These are phyloP conservation scores for Fistulifera solaris DNA, from an alignment of 108 stramenopile species.

Conservation along the genomic window DNA sequence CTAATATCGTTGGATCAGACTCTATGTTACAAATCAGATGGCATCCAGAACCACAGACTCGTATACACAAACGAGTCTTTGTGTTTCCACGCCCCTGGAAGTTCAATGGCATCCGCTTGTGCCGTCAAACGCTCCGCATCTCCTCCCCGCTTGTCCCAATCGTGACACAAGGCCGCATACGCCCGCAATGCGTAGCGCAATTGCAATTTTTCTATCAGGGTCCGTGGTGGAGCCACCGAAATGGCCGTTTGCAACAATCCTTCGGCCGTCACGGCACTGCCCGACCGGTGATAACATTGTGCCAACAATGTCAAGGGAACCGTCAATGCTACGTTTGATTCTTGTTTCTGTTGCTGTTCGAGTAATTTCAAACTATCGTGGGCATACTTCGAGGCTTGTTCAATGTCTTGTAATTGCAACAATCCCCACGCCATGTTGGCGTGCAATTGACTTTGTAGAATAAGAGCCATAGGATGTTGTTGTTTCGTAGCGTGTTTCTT, in stretches of 20 bases:
- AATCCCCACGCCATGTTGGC: conserved; percentile 42
- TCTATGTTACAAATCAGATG: conserved; percentile 5
- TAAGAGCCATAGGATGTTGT: neutral
- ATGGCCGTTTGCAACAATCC: conserved; percentile 73
- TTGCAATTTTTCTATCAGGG: conserved; percentile 3
- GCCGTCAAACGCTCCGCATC: conserved; percentile 48
- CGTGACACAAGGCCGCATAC: conserved; percentile 49
- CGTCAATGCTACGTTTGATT: conserved; percentile 20
- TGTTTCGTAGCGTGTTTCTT: neutral
- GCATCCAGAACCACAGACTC: conserved; percentile 44
- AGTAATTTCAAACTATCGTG: conserved; percentile 44
- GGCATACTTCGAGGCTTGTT: conserved; percentile 62
- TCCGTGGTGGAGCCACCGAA: neutral
- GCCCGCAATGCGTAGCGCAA: conserved; percentile 45
- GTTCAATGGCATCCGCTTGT: conserved; percentile 31
- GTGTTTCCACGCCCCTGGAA: conserved; percentile 40
- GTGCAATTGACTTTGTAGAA: conserved; percentile 16
- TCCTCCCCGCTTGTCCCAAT: conserved; percentile 66
- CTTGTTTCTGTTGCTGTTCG: conserved; percentile 19
- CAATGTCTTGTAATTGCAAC: conserved; percentile 22
- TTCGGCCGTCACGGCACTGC: conserved; percentile 73
- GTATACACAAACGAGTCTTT: conserved; percentile 9
- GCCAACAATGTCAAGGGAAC: conserved; percentile 54
- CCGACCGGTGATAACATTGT: conserved; percentile 56
- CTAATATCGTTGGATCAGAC: too few relatives aligned